Evolutionary conservation across 1,284 basidiomycete species (phyloP).

Genomic region (Puccinia coronata): DNA sequence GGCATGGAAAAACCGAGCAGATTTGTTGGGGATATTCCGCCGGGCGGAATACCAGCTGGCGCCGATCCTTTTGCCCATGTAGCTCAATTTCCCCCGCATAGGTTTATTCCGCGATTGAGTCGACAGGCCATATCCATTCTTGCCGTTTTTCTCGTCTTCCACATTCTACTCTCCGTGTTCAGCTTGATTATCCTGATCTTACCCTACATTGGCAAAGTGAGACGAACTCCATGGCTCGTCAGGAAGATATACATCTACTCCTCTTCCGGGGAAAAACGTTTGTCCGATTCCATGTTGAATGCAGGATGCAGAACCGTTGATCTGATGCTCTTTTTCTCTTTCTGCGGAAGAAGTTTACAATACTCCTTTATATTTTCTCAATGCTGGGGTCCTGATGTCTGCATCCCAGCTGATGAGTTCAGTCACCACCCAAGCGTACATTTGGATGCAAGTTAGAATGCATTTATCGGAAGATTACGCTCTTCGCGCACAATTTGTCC

Average conservation of each 20-base stretch:
- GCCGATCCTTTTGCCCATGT: not conserved
- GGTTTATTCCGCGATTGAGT: not conserved
- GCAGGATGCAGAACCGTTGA: not conserved
- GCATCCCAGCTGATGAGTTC: not conserved
- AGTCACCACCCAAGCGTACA: conserved; percentile 22
- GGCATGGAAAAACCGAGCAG: not conserved
- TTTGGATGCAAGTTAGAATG: conserved; percentile 22
- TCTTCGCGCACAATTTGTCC: not conserved
- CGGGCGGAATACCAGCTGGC: not conserved
- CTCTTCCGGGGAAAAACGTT: not conserved
- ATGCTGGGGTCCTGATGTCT: conserved; percentile 7
- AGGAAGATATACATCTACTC: not conserved
- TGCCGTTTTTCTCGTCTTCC: not conserved
- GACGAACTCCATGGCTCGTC: not conserved
- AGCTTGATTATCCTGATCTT: conserved; percentile 11
- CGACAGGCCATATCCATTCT: not conserved
- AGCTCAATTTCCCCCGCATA: not conserved
- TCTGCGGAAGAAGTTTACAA: conserved; percentile 5
- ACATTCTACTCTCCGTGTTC: not conserved
- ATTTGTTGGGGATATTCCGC: not conserved
- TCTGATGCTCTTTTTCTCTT: not conserved
- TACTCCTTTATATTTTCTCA: conserved; percentile 8
- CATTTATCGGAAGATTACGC: not conserved
- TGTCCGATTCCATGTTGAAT: not conserved
- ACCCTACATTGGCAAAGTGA: not conserved